Evolutionary conservation across 2,329 filamentous ascomycete species (phyloP).

Genomic region (Alternaria incomplexa): DNA sequence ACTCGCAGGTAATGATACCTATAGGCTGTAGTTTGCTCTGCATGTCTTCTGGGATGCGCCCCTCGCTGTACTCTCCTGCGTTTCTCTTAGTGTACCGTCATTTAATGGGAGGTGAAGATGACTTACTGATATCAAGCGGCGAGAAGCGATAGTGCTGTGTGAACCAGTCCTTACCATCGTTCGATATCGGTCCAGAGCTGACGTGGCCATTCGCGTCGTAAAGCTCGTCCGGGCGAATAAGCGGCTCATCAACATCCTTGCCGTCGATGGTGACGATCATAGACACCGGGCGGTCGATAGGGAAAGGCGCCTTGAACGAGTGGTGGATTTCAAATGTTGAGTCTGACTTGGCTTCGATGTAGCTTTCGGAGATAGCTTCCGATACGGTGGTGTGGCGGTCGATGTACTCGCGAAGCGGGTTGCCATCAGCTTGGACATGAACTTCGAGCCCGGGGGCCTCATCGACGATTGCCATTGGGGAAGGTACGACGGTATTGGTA

Average conservation of each 20-base stretch:
- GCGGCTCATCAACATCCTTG: conserved; percentile 5
- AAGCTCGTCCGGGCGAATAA: conserved; percentile 8
- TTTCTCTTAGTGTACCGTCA: not conserved
- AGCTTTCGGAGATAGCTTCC: conserved; percentile 24
- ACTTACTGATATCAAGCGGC: conserved; percentile 12
- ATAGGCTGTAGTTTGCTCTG: conserved; percentile 7
- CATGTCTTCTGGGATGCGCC: not conserved
- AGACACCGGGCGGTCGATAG: conserved; percentile 9
- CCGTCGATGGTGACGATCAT: conserved; percentile 28
- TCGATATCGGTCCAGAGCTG: conserved; percentile 8
- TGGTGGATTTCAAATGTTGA: conserved; percentile 24
- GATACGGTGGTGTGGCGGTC: conserved; percentile 15
- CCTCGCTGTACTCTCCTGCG: not conserved
- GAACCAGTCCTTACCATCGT: not conserved
- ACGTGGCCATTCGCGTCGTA: conserved; percentile 1
- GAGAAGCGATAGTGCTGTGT: conserved; percentile 23
- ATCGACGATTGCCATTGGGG: conserved; percentile 19
- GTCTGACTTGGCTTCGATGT: conserved; percentile 34
- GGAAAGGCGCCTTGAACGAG: conserved; percentile 14
- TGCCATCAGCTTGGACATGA: conserved; percentile 25
- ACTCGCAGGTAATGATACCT: conserved; percentile 19
- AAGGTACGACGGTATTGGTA: not conserved
- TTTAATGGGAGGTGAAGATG: not conserved
- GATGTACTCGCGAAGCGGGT: conserved; percentile 27
- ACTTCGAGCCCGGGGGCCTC: conserved; percentile 18